Evolutionary conservation across 2,329 filamentous ascomycete genomes (phyloP).

Genomic region (Trichoderma breve): DNA sequence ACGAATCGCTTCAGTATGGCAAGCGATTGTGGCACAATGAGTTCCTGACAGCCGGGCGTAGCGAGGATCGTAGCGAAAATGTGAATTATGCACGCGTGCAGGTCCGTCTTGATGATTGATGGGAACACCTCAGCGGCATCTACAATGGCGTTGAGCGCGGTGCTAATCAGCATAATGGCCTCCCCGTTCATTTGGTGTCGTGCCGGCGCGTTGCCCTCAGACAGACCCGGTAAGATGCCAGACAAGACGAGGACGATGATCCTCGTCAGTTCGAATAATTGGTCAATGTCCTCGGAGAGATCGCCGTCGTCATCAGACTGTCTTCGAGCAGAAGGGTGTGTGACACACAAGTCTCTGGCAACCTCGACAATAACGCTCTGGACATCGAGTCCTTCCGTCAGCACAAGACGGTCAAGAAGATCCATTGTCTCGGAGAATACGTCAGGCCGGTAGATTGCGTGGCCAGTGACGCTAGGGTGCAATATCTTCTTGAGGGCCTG

Average conservation of each 20-base stretch:
- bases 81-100: constrained; percentile 94
- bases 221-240: constrained; percentile 79
- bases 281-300: constrained; percentile 94
- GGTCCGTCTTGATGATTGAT: constrained; percentile 90
- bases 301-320: constrained; percentile 62
- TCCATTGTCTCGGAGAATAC: constrained; percentile 98
- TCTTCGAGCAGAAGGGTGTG: constrained; percentile 79
- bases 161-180: constrained; percentile 73
- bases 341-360: constrained; percentile 81
- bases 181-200: constrained; percentile 84
- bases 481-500: constrained; percentile 92
- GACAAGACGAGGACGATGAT: constrained; percentile 94
- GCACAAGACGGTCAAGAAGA: constrained; percentile 82
- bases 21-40: constrained; percentile 84
- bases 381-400: constrained; percentile 86
- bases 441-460: constrained; percentile 92
- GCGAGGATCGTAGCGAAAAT: constrained; percentile 92
- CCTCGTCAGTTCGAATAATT: constrained; percentile 92
- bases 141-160: constrained; percentile 82
- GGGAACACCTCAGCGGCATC: constrained; percentile 96
- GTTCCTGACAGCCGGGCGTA: constrained; percentile 77
- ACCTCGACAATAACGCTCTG: constrained; percentile 94
- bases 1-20: constrained; percentile 92
- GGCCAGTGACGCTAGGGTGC: constrained; percentile 88
- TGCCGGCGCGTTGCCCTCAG: constrained; percentile 62